These are phyloP conservation scores for rapeseed (Brassica napus) DNA, from an alignment of 345 rosid species.

Conservation along the genomic window Da-Ae NC_063451.1:31954001-31954500, in stretches of 20 bases:
- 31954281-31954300: background rate
- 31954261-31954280: background rate
- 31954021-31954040: background rate
- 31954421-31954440: constrained; percentile 32
- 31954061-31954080: background rate
- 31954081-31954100: background rate
- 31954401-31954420: background rate
- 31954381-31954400: constrained; percentile 12
- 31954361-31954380: constrained; percentile 14
- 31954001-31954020: background rate
- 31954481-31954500: constrained; percentile 31
- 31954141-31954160: background rate
- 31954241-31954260: background rate
- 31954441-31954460: constrained; percentile 22
- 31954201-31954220: background rate
- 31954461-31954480: constrained; percentile 28
- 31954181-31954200: background rate
- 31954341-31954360: constrained; percentile 19
- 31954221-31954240: background rate
- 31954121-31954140: background rate
- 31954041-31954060: background rate
- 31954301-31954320: background rate
- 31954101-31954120: background rate
- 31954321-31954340: constrained; percentile 8
- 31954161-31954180: background rate